These are phyloP conservation scores for Fagopyrum esculentum DNA, from an alignment of 148 eudicot species.

Conservation along the genomic window DNA sequence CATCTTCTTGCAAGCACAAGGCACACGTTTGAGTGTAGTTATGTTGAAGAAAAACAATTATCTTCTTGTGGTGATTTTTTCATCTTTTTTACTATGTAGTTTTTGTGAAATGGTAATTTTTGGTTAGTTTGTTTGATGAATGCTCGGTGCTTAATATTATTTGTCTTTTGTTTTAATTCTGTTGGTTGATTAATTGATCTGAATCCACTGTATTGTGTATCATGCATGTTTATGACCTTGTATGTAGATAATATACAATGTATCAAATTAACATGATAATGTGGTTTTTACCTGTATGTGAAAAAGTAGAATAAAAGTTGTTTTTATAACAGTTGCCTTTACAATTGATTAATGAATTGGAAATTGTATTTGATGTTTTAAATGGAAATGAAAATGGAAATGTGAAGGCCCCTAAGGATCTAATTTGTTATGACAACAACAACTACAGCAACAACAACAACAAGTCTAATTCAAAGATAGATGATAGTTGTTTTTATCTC, in stretches of 20 bases:
- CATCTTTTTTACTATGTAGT: not conserved
- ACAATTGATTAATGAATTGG: constrained; percentile 80
- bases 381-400: constrained; percentile 29
- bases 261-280: too few relatives aligned
- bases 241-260: too few relatives aligned
- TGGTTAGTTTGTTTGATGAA: too few relatives aligned
- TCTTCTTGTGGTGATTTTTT: not conserved
- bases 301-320: not conserved
- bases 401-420: constrained; percentile 74
- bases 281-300: too few relatives aligned
- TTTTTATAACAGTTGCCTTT: constrained; percentile 58
- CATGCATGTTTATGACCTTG: too few relatives aligned
- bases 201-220: too few relatives aligned
- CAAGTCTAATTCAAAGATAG: constrained; percentile 33
- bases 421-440: constrained; percentile 48
- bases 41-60: not conserved
- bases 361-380: constrained; percentile 73
- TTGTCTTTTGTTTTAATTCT: too few relatives aligned
- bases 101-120: not conserved
- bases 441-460: constrained; percentile 36
- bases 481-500: constrained; percentile 5
- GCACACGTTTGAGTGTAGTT: not conserved
- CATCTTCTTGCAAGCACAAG: not conserved
- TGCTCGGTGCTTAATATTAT: too few relatives aligned
- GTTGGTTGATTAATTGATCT: too few relatives aligned